These are phyloP conservation scores for Aspergillus ostianus DNA, from an alignment of 495 filamentous ascomycete genomes.

Conservation along the genomic window DNA sequence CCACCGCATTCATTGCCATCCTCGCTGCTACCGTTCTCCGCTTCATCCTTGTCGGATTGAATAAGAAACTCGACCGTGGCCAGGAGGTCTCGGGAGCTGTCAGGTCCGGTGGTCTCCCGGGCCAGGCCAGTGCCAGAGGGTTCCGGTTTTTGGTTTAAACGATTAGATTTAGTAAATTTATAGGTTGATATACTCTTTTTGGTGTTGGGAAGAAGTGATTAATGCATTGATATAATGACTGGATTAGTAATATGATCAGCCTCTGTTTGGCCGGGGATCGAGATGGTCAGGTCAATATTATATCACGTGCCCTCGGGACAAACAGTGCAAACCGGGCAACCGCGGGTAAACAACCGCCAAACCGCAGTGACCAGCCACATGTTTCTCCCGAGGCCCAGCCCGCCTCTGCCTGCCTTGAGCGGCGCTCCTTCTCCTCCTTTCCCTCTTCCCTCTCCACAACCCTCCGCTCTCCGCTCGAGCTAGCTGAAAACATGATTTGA, in stretches of 20 bases:
- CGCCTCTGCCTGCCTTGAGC: background rate
- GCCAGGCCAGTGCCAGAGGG: conserved; percentile 54
- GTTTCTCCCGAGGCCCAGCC: background rate
- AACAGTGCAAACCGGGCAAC: background rate
- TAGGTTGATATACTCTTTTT: no score
- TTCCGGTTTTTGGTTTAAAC: conserved; percentile 56
- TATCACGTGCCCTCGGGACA: background rate
- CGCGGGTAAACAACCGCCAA: conserved; percentile 1
- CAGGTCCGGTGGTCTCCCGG: conserved; percentile 50
- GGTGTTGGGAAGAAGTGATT: no score
- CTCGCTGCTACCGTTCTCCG: conserved; percentile 61
- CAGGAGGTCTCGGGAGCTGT: conserved; percentile 27
- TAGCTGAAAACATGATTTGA: conserved; percentile 39
- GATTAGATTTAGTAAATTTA: no score
- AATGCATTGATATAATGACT: no score
- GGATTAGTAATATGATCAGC: no score
- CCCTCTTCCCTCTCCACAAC: background rate
- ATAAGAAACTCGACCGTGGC: conserved; percentile 66
- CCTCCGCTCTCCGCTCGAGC: conserved; percentile 10
- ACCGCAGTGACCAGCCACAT: conserved; percentile 1
- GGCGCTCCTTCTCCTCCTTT: background rate
- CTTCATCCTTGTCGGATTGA: conserved; percentile 64
- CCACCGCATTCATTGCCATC: conserved; percentile 64
- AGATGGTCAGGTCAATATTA: no score
- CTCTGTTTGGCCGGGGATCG: no score